phyloP scores from a whole-genome alignment of 177 flowering plant genomes.

The Tripterygium wilfordii region DNA sequence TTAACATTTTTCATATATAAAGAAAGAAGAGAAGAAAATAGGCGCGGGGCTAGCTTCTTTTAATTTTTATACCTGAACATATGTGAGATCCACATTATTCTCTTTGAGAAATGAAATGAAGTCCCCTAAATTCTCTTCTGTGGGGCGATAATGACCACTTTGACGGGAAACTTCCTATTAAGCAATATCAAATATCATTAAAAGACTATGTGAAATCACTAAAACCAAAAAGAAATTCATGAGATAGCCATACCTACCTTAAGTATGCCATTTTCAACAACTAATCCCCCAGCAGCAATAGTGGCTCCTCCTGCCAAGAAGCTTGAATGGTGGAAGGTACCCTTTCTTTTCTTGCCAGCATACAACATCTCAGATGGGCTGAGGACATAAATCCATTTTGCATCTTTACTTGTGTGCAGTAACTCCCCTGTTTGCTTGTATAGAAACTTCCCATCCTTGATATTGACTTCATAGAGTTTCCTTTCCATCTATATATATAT shows the following conservation, averaged over 20 bases:
- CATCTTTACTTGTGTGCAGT: conserved; percentile 36
- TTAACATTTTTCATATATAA: not conserved
- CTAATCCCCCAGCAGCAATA: conserved; percentile 61
- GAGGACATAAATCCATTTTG: conserved; percentile 73
- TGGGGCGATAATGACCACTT: conserved; percentile 73
- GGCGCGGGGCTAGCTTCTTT: no score
- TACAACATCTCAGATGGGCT: conserved; percentile 51
- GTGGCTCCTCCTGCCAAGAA: conserved; percentile 77
- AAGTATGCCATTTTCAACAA: conserved; percentile 46
- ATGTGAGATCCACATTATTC: conserved; percentile 46
- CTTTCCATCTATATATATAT: conserved; percentile 71
- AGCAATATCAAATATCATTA: conserved; percentile 3
- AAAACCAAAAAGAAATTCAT: not conserved
- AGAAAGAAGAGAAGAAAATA: not conserved
- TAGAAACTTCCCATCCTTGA: conserved; percentile 48
- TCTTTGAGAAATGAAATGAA: conserved; percentile 50
- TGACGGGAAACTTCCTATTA: conserved; percentile 77
- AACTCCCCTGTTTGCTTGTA: conserved; percentile 46
- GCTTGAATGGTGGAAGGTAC: conserved; percentile 72
- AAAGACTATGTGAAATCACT: not conserved
- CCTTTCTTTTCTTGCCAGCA: conserved; percentile 60
- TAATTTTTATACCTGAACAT: conserved; percentile 44
- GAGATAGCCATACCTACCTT: conserved; percentile 55
- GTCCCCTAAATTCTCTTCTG: conserved; percentile 61
- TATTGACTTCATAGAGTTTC: conserved; percentile 46